Conservation (phyloP, 2,329 filamentous ascomycete species). For the Fusarium secorum region DNA sequence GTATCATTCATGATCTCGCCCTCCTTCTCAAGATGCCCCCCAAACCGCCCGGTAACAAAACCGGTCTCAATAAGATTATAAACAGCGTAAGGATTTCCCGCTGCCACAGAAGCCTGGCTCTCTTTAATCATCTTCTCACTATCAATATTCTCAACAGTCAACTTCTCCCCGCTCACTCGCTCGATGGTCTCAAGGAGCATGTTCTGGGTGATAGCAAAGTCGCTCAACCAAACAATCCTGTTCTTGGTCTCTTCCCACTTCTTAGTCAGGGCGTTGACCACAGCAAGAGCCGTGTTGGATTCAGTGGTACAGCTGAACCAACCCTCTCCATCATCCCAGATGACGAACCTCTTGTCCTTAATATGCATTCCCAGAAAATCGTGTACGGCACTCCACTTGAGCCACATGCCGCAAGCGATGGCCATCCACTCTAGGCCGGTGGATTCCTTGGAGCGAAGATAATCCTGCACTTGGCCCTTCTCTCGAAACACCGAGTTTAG, state of each 20-base stretch:
- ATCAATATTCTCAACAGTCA: neutral
- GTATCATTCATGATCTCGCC: neutral
- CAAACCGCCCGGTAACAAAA: neutral
- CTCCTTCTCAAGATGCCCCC: constrained; percentile 4
- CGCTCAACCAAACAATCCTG: neutral
- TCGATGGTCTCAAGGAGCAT: neutral
- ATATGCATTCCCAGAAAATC: constrained; percentile 10
- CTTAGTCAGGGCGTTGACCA: neutral
- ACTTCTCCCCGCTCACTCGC: neutral
- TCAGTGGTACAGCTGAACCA: constrained; percentile 13
- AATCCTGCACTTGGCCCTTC: constrained; percentile 7
- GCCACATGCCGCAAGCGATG: constrained; percentile 11
- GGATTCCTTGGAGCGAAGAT: constrained; percentile 1
- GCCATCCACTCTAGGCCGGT: constrained; percentile 6
- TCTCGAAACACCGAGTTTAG: constrained; percentile 1
- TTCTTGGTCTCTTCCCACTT: constrained; percentile 13
- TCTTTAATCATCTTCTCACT: neutral
- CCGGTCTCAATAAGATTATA: constrained; percentile 4
- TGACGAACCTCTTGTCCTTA: constrained; percentile 1
- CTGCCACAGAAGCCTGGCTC: neutral
- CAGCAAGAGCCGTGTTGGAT: neutral
- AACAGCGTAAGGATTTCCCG: neutral
- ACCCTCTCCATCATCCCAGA: constrained; percentile 7
- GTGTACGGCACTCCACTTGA: constrained; percentile 7
- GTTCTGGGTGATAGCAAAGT: constrained; percentile 6